A percentile compares a stretch with the other conserved stretches of the same genome.
Conservation (phyloP, 371 early-diverging fungal genomes). For the Mortierella sp. region DNA sequence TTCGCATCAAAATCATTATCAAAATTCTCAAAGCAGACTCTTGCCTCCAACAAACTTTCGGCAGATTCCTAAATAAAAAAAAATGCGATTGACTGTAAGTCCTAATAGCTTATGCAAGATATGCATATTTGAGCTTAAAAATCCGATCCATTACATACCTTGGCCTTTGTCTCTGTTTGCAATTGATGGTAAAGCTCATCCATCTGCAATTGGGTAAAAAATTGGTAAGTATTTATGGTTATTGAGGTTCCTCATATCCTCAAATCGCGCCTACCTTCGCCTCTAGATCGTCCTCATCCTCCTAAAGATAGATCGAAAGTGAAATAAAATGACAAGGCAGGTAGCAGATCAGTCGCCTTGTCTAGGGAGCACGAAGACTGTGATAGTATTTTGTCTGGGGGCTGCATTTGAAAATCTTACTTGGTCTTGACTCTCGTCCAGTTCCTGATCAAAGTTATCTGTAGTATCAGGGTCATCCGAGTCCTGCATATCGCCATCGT, state of each 20-base stretch:
- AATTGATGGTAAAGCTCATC: conserved; percentile 53
- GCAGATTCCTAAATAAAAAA: conserved; percentile 32
- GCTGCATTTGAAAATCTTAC: conserved; percentile 4
- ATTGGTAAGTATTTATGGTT: background rate
- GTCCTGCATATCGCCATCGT: conserved; percentile 54
- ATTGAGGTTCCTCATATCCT: background rate
- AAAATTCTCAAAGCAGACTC: background rate
- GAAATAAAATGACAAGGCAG: background rate
- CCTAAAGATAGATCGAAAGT: background rate
- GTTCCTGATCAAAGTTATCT: conserved; percentile 52
- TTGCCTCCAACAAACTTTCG: conserved; percentile 46
- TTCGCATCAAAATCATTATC: background rate
- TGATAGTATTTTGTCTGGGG: no score
- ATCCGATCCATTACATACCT: conserved; percentile 17
- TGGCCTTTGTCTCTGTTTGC: conserved; percentile 43
- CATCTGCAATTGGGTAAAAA: conserved; percentile 28
- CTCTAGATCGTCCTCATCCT: conserved; percentile 45
- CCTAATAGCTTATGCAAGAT: no score
- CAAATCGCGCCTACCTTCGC: conserved; percentile 39
- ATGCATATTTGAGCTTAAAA: background rate
- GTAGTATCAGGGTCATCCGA: conserved; percentile 54
- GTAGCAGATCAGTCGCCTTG: no score
- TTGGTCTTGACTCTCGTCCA: conserved; percentile 35
- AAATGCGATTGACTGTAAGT: no score
- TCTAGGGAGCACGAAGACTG: no score